A percentile compares a stretch with the other conserved stretches of the same genome.
phyloP scores from a whole-genome alignment of 2,329 filamentous ascomycete species.

The Fusarium equiseti region DNA sequence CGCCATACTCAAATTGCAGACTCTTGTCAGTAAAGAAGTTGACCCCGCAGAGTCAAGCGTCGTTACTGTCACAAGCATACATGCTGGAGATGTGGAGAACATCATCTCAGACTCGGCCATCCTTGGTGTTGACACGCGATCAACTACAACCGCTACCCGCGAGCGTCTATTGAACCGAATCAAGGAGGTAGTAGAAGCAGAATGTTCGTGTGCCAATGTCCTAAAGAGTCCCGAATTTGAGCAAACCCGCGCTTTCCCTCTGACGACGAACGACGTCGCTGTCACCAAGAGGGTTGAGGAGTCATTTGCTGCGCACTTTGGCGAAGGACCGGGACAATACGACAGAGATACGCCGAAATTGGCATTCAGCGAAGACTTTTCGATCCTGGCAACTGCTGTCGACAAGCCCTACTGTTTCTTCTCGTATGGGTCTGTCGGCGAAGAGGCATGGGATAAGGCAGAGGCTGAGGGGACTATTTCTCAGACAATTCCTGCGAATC shows the following conservation, averaged over 20 bases:
- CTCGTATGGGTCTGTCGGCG: slow-evolving; percentile 32
- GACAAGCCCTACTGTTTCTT: slow-evolving; percentile 42
- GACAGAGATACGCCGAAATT: slow-evolving; percentile 56
- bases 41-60: slow-evolving; percentile 56
- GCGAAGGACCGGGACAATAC: slow-evolving; percentile 33
- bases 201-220: slow-evolving; percentile 63
- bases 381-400: slow-evolving; percentile 39
- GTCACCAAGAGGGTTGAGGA: slow-evolving; percentile 57
- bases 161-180: slow-evolving; percentile 54
- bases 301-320: slow-evolving; percentile 61
- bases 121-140: slow-evolving; percentile 57
- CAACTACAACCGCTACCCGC: slow-evolving; percentile 49
- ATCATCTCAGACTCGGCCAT: slow-evolving; percentile 58
- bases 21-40: slow-evolving; percentile 50
- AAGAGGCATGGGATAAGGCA: slow-evolving; percentile 31
- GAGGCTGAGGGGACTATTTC: slow-evolving; percentile 25
- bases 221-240: slow-evolving; percentile 58
- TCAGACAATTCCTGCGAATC: slow-evolving; percentile 43
- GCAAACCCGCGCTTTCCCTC: slow-evolving; percentile 57
- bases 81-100: slow-evolving; percentile 58
- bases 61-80: slow-evolving; percentile 58
- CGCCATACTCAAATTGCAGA: slow-evolving; percentile 42
- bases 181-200: slow-evolving; percentile 61
- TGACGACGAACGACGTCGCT: slow-evolving; percentile 63
- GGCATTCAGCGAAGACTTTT: slow-evolving; percentile 68